Evolutionary conservation across 805 yeast species (phyloP), one percentile per base, ranked within the genome.

Genomic region (Lipomyces starkeyi): DNA sequence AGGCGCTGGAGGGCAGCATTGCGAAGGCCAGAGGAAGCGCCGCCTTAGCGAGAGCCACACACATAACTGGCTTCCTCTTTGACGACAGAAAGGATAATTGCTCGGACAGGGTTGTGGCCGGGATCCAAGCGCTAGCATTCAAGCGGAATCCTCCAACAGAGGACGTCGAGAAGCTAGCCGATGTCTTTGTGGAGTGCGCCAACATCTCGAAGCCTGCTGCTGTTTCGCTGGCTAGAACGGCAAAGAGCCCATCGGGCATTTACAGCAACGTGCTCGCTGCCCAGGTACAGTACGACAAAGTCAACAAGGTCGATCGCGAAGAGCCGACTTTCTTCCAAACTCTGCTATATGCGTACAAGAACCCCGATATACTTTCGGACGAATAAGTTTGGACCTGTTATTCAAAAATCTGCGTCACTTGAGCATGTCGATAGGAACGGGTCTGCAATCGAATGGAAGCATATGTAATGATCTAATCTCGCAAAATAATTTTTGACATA

Each of bases 101-200:
- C 22, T 43, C 49, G 49, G 49, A 43, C 9, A 43, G 22, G 20
- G 49, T 43, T 43, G 22, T 43, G 49, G 22, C 49, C 11, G 49
- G 49, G 3, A 43, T 43, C 9, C 20, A 43, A n/a, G 22, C 49
- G 14, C 49, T 43, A 8, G 49, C 49, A 43, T 43, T 43, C 49
- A 43, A 43, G 49, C 49, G 49, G 49, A 43, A 43, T 43, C 49
- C 49, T 5, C 49, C 49, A 6, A n/a, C 22, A 3, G 49, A 17
- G 20, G 49, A 43, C 22, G 22, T 43, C 49, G 49, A 43, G 22
- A 43, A 43, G 25, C 49, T 43, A n/a, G 49, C 49, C 11, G 49
- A 43, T n/a, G 49, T 43, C 49, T 43, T 43, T 43, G 49, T 43
- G 22, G 49, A 43, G 49, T 43, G 49, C 49, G 49, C 49, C 9